A percentile compares a stretch with the other conserved stretches of the same genome.
These are phyloP conservation scores for Aspergillus melleus DNA, from an alignment of 2,329 filamentous ascomycete genomes.

Conservation along the genomic window DNA sequence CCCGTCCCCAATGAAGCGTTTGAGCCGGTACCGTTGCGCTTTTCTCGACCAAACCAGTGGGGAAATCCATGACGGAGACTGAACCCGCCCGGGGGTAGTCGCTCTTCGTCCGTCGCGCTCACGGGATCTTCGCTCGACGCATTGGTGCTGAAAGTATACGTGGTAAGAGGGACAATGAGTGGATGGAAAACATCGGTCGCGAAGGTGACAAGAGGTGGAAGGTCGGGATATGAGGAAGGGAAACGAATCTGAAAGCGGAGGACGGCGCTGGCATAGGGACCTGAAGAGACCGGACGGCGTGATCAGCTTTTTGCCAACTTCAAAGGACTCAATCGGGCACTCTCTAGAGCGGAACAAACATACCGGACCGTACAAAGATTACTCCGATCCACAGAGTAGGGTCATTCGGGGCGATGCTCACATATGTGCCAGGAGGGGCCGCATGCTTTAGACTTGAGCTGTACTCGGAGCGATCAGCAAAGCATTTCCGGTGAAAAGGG, in stretches of 20 bases:
- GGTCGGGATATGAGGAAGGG: slow-evolving; percentile 72
- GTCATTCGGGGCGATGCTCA: slow-evolving; percentile 79
- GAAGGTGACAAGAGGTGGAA: slow-evolving; percentile 84
- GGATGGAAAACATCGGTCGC: slow-evolving; percentile 94
- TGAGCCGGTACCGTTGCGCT: slow-evolving; percentile 41
- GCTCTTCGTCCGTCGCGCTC: slow-evolving; percentile 78
- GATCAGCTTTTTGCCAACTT: slow-evolving; percentile 5
- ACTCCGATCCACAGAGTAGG: slow-evolving; percentile 85
- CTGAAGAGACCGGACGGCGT: slow-evolving; percentile 46
- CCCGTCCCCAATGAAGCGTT: slow-evolving; percentile 42
- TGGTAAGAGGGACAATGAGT: slow-evolving; percentile 87
- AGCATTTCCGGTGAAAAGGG: background rate
- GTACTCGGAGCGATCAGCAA: slow-evolving; percentile 17
- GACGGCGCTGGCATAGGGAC: slow-evolving; percentile 83
- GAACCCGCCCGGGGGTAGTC: slow-evolving; percentile 84
- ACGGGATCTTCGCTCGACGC: slow-evolving; percentile 73
- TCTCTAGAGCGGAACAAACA: background rate
- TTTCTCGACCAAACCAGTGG: slow-evolving; percentile 74
- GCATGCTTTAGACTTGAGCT: slow-evolving; percentile 79
- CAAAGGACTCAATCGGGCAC: background rate
- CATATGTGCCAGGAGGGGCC: slow-evolving; percentile 82
- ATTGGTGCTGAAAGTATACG: slow-evolving; percentile 85
- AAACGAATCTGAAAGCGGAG: slow-evolving; percentile 90
- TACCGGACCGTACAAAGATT: slow-evolving; percentile 86
- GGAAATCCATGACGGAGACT: slow-evolving; percentile 89